Evolutionary conservation across 345 rosid genomes (phyloP).

Genomic region (Clarkia xantiana): DNA sequence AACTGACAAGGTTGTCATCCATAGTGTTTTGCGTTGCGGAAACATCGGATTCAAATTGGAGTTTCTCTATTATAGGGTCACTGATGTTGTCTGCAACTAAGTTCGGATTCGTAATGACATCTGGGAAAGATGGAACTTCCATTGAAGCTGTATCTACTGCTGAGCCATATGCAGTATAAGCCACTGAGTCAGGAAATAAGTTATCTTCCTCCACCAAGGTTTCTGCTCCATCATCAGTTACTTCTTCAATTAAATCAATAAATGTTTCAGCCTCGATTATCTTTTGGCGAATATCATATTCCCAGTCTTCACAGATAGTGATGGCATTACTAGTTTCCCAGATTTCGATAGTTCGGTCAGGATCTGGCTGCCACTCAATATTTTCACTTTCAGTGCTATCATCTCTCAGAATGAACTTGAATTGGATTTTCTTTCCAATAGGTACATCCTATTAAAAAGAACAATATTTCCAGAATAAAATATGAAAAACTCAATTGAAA

Average conservation of each 20-base stretch:
- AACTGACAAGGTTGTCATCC: slow-evolving; percentile 15
- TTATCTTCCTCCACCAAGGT: slow-evolving; percentile 15
- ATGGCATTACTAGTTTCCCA: slow-evolving; percentile 43
- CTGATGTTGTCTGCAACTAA: slow-evolving; percentile 23
- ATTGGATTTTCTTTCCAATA: slow-evolving; percentile 37
- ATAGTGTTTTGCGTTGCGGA: slow-evolving; percentile 7
- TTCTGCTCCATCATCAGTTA: slow-evolving; percentile 10
- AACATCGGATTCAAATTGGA: neutral
- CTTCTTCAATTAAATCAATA: slow-evolving; percentile 4
- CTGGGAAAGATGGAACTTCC: slow-evolving; percentile 5
- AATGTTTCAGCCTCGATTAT: slow-evolving; percentile 35
- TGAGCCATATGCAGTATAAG: neutral
- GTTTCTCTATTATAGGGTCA: slow-evolving; percentile 12
- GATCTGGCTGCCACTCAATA: slow-evolving; percentile 67
- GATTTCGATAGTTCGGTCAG: slow-evolving; percentile 41
- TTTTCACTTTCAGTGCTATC: slow-evolving; percentile 11
- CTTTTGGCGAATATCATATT: slow-evolving; percentile 40
- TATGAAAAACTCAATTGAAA: neutral
- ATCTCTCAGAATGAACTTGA: slow-evolving; percentile 54
- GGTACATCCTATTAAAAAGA: slow-evolving; percentile 42
- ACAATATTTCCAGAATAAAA: neutral
- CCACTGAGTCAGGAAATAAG: slow-evolving; percentile 11
- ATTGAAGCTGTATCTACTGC: neutral
- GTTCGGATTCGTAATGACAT: no score
- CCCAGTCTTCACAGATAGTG: slow-evolving; percentile 60